These are phyloP conservation scores for Aegilops umbellulata DNA, from an alignment of 176 grass and related monocot genomes.

Conservation along the genomic window DNA sequence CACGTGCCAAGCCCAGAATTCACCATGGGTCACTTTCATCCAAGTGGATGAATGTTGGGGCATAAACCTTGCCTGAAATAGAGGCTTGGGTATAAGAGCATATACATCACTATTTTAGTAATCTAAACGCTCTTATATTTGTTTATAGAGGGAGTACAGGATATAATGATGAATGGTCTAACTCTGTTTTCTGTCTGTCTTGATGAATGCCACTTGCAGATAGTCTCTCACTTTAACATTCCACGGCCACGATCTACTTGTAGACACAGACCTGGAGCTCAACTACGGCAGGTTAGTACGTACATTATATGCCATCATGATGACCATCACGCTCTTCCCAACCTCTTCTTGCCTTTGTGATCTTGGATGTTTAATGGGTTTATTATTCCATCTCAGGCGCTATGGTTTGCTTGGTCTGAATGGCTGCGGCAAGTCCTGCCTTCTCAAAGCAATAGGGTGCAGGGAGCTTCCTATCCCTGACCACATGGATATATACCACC, in stretches of 20 bases:
- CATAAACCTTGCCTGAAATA: too few species aligned
- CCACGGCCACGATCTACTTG: conserved; percentile 41
- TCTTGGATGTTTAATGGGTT: too few species aligned
- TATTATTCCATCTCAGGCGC: conserved; percentile 20
- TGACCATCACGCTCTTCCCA: too few species aligned
- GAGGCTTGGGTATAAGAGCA: too few species aligned
- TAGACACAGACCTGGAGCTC: conserved; percentile 45
- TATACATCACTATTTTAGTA: too few species aligned
- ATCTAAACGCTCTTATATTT: too few species aligned
- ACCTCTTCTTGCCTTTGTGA: too few species aligned
- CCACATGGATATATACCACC: conserved; percentile 86
- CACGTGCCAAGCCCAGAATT: too few species aligned
- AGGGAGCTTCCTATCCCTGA: conserved; percentile 72
- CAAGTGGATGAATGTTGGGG: too few species aligned
- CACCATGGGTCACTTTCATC: too few species aligned
- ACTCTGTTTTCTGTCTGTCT: neutral
- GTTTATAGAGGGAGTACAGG: neutral
- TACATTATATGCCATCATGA: too few species aligned
- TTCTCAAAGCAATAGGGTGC: conserved; percentile 67
- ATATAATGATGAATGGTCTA: neutral
- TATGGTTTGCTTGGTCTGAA: conserved; percentile 88
- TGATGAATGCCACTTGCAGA: conserved; percentile 17
- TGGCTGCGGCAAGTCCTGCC: conserved; percentile 84
- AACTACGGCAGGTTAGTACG: conserved; percentile 16
- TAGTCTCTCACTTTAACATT: conserved; percentile 51